Percentiles rank a stretch among this genome's conserved stretches.
phyloP scores from a whole-genome alignment of 2,329 filamentous ascomycete species.

The Penicillium polonicum region DNA sequence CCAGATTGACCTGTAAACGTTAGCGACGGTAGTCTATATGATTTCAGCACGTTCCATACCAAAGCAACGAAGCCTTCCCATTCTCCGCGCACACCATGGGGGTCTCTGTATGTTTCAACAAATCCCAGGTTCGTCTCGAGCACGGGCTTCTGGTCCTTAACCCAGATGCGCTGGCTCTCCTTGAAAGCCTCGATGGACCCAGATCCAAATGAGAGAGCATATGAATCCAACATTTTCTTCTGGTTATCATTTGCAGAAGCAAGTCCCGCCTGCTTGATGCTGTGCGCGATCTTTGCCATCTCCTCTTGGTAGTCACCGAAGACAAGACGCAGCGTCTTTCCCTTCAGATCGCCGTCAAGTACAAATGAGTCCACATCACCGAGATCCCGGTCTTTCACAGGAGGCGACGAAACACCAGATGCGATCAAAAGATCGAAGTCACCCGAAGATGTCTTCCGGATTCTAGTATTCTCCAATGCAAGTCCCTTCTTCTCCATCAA shows the following conservation, averaged over 20 bases:
- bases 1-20: slow-evolving; percentile 66
- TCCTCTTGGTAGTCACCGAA: slow-evolving; percentile 73
- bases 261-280: slow-evolving; percentile 66
- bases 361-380: slow-evolving; percentile 64
- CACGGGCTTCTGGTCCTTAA: slow-evolving; percentile 75
- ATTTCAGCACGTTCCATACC: slow-evolving; percentile 30
- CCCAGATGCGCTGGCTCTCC: slow-evolving; percentile 77
- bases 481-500: slow-evolving; percentile 71
- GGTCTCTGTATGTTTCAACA: slow-evolving; percentile 82
- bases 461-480: slow-evolving; percentile 71
- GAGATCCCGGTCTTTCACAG: slow-evolving; percentile 64
- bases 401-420: slow-evolving; percentile 62
- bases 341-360: slow-evolving; percentile 60
- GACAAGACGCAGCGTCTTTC: slow-evolving; percentile 67
- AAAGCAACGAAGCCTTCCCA: slow-evolving; percentile 81
- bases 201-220: slow-evolving; percentile 70
- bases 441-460: slow-evolving; percentile 64
- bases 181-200: slow-evolving; percentile 78
- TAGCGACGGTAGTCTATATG: slow-evolving; percentile 26
- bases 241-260: slow-evolving; percentile 73
- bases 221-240: slow-evolving; percentile 69
- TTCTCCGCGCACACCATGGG: slow-evolving; percentile 75
- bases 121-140: slow-evolving; percentile 82
- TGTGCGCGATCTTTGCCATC: slow-evolving; percentile 66
- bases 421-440: slow-evolving; percentile 74